Evolutionary conservation across 345 rosid genomes (phyloP).

Genomic region (Cardamine resedifolia): DNA sequence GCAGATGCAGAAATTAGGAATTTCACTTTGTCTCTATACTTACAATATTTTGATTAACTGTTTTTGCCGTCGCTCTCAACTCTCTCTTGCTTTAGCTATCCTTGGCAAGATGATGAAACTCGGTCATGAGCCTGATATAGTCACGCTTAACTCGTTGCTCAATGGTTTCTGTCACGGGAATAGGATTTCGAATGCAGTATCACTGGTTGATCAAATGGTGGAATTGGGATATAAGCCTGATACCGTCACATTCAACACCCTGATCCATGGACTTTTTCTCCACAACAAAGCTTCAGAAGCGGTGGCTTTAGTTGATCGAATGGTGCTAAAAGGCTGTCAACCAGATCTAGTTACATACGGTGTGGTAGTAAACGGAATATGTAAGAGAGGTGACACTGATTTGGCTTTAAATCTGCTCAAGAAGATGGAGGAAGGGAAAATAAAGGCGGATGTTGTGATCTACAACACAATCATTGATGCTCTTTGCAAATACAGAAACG

Average conservation of each 20-base stretch:
- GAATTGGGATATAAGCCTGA: neutral
- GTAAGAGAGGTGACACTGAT: no score
- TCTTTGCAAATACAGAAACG: no score
- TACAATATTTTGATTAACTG: conserved; percentile 5
- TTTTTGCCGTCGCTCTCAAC: neutral
- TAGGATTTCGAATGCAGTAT: neutral
- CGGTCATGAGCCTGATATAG: neutral
- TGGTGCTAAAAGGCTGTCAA: no score
- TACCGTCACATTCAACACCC: neutral
- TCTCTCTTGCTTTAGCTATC: neutral
- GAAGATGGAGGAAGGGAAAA: no score
- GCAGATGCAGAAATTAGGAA: neutral
- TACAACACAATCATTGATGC: no score
- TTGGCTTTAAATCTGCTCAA: no score
- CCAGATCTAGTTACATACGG: no score
- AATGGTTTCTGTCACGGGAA: neutral
- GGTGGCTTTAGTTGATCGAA: no score
- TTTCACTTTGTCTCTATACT: neutral
- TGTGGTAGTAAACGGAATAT: no score
- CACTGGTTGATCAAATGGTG: neutral
- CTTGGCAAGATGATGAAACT: conserved; percentile 17
- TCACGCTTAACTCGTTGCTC: neutral
- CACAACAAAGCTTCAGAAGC: no score
- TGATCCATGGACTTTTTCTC: no score
- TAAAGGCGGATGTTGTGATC: no score